These are phyloP conservation scores for Serendipita indica DNA, from an alignment of 768 basidiomycete genomes.

Conservation along the genomic window DNA sequence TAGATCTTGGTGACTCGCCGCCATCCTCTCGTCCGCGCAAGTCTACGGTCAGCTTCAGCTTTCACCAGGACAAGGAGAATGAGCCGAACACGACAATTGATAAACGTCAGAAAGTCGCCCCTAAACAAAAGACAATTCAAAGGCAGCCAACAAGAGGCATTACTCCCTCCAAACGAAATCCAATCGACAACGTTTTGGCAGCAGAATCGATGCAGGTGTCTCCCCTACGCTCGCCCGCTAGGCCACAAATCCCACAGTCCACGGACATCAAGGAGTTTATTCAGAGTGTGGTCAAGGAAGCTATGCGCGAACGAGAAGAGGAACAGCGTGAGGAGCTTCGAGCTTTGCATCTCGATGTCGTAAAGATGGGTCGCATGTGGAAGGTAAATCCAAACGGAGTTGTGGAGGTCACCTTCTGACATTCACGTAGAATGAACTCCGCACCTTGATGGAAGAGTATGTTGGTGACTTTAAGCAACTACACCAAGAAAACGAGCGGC, in stretches of 20 bases:
- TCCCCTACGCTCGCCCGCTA: slow-evolving; percentile 17
- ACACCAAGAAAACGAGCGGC: slow-evolving; percentile 32
- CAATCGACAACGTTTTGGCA: neutral
- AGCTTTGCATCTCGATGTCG: slow-evolving; percentile 57
- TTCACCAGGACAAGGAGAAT: too few relatives aligned
- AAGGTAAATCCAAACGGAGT: slow-evolving; percentile 19
- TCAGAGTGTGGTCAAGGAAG: slow-evolving; percentile 49
- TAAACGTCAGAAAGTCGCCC: too few relatives aligned
- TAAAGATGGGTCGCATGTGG: slow-evolving; percentile 58
- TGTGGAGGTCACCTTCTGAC: neutral
- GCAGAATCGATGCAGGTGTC: neutral
- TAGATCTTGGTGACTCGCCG: too few relatives aligned
- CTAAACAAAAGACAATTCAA: too few relatives aligned
- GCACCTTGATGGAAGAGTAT: slow-evolving; percentile 46
- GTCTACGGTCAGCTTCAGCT: too few relatives aligned
- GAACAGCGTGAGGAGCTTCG: slow-evolving; percentile 59
- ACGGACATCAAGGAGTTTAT: slow-evolving; percentile 38
- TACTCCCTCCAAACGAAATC: too few relatives aligned
- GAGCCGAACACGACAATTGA: too few relatives aligned
- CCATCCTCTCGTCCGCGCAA: too few relatives aligned
- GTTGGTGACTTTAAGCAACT: slow-evolving; percentile 37
- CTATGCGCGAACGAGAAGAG: slow-evolving; percentile 56
- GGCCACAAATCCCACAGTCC: slow-evolving; percentile 22
- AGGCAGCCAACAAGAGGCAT: too few relatives aligned
- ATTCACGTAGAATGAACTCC: slow-evolving; percentile 33